Evolutionary conservation across 1,139 yeast genomes (phyloP), one percentile per base, ranked within the genome.

Genomic region (Zygoascus hellenicus): DNA sequence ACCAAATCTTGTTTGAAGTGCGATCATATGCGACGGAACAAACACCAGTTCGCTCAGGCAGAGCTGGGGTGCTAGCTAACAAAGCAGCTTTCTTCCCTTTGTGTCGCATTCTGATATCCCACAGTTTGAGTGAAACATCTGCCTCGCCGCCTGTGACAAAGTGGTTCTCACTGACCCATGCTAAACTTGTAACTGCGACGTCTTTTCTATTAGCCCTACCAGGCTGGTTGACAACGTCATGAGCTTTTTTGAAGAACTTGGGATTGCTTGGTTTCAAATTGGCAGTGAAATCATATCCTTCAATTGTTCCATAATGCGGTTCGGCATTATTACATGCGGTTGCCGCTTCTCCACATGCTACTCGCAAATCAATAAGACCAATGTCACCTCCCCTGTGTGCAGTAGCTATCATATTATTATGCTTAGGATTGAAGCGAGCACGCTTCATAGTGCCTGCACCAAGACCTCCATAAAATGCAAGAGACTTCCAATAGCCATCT

Each of bases 101-200:
- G 29, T 33, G 41, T 29, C 48, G 42, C 13, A 34, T 42, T n/a
- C 63, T 50, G 30, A 56, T 31, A 39, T 59, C 63, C 63, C 63
- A 59, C 32, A 58, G 48, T 46, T 58, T 58, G 7, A 58, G 42
- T n/a, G 45, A 34, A 14, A 51, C 46, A 16, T 53, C 52, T 14
- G 47, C 49, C 14, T 54, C 54, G 3, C 54, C 40, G 4, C 50
- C 60, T 11, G 58, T 45, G 9, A 57, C 58, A 7, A 56, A 42
- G 9, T 42, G 17, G 9, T 45, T 16, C 7, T 50, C 53, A 11
- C 48, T 42, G 10, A 41, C 43, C 61, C 62, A 58, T 9, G 51
- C 50, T 7, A 58, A 13, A 5, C 57, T 52, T 1, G 58, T 54
- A 17, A 54, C 51, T 13, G 51, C 48, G 33, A 56, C 58, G 35